Conservation (phyloP, 2,329 filamentous ascomycete species). For the Fusarium brevicatenulatum region DNA sequence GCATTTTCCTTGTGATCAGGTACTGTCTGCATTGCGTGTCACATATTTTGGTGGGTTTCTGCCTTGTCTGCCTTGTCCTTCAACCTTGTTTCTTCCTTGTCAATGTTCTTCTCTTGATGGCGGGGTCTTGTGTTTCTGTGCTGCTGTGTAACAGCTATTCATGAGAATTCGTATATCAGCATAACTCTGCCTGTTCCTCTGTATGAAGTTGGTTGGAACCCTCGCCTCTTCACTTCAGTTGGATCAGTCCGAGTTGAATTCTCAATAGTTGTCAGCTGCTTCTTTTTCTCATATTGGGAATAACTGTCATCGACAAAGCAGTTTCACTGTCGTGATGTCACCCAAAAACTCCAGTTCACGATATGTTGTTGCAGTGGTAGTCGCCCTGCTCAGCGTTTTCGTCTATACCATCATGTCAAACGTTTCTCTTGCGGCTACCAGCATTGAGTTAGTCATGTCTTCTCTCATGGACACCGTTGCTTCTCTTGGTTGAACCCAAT, state of each 20-base stretch:
- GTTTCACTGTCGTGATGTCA: slow-evolving; percentile 22
- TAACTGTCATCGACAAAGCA: neutral
- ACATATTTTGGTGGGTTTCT: slow-evolving; percentile 22
- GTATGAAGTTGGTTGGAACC: neutral
- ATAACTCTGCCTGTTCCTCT: neutral
- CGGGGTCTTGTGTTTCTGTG: slow-evolving; percentile 25
- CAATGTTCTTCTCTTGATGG: slow-evolving; percentile 9
- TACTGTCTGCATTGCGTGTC: slow-evolving; percentile 35
- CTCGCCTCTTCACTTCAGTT: neutral
- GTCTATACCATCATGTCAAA: slow-evolving; percentile 14
- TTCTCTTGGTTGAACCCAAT: neutral
- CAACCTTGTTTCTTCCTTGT: neutral
- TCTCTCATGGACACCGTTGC: neutral
- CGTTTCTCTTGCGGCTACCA: neutral
- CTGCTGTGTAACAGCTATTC: slow-evolving; percentile 23
- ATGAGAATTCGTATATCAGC: slow-evolving; percentile 23
- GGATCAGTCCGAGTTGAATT: neutral
- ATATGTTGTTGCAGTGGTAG: slow-evolving; percentile 32
- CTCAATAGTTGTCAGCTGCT: neutral
- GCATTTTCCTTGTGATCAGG: slow-evolving; percentile 26
- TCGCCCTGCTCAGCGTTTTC: slow-evolving; percentile 38
- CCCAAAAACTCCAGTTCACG: slow-evolving; percentile 6
- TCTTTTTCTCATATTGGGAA: neutral
- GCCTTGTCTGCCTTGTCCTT: slow-evolving; percentile 29
- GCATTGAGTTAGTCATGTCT: slow-evolving; percentile 26